Evolutionary conservation across 2,329 filamentous ascomycete species (phyloP), one percentile per base, ranked within the genome.

Genomic region (Cladophialophora exuberans): DNA sequence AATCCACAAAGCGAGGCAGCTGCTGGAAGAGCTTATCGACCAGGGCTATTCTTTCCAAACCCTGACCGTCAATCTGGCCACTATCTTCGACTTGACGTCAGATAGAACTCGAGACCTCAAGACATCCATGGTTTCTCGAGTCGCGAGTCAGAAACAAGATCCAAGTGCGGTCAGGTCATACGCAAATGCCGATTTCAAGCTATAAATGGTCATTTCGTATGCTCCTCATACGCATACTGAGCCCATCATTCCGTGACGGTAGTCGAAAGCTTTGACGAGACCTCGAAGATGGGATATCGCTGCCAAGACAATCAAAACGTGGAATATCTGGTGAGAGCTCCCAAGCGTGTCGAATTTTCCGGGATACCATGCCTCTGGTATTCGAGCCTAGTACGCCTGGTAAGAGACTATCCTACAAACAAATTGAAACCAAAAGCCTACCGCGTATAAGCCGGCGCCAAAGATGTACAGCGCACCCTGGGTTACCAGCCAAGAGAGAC

Each of bases 311-410:
- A 99, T 92, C 61, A 94, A 81, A 33, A 96, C 77, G 75, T 99
- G 94, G 71, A 99, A 99, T 61, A 99, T 88, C 74, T 99, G 94
- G 72, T 99, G 94, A 17, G 90, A 96, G 69, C 86, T 91, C 31
- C 94, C 93, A 83, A 89, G 89, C 47, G 97, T 89, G 72, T 99
- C 94, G 67, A 93, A 97, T 6, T 72, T 77, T 1, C 90, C 89
- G 0, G 93, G 94, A 39, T 76, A 82, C 66, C 81, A 83, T 56
- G 90, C 81, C 75, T 99, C 94, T 0, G 94, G 94, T 72, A 93
- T 85, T 31, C 94, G 86, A 49, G 83, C 79, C 85, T 88, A 53
- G 41, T 4, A 20, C 15, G 46, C 59, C 28, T 25, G 5, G 25
- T 61, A 31, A 58, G 54, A 39, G 35, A 30, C 20, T 10, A 28